Conservation (phyloP, 257 asterid species). For the Leonotis leonurus region DNA sequence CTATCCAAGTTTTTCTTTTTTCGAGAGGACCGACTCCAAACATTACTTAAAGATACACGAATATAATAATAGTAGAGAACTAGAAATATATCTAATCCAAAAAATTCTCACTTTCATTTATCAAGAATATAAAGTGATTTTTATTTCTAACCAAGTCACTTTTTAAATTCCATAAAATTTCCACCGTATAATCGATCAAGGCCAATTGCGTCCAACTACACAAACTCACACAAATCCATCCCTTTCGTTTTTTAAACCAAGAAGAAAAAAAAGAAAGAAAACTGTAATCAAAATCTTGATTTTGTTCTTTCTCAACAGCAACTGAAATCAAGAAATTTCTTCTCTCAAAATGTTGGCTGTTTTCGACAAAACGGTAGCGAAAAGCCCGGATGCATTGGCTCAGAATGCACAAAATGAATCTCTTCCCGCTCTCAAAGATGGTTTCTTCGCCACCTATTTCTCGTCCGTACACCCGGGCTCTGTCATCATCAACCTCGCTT, state of each 20-base stretch:
- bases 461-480: conserved; percentile 56
- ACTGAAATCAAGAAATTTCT: background rate
- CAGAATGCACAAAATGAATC: conserved; percentile 42
- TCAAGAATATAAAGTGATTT: too few relatives aligned
- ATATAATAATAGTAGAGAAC: too few relatives aligned
- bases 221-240: background rate
- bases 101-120: too few relatives aligned
- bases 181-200: background rate
- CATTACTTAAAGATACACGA: too few relatives aligned
- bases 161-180: background rate
- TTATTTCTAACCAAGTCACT: too few relatives aligned
- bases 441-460: conserved; percentile 57
- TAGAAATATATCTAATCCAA: too few relatives aligned
- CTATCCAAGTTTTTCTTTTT: too few relatives aligned
- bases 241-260: background rate
- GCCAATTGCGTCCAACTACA: conserved; percentile 9
- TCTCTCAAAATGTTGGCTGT: conserved; percentile 60
- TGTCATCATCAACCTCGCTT: conserved; percentile 64
- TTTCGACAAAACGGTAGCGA: conserved; percentile 71
- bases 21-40: too few relatives aligned
- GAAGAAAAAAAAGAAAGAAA: too few relatives aligned
- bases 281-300: background rate
- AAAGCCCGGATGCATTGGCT: conserved; percentile 75
- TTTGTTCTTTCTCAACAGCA: background rate
- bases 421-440: conserved; percentile 63